Evolutionary conservation across 164 flowering plant species (phyloP).

Genomic region (Kingdonia uniflora): DNA sequence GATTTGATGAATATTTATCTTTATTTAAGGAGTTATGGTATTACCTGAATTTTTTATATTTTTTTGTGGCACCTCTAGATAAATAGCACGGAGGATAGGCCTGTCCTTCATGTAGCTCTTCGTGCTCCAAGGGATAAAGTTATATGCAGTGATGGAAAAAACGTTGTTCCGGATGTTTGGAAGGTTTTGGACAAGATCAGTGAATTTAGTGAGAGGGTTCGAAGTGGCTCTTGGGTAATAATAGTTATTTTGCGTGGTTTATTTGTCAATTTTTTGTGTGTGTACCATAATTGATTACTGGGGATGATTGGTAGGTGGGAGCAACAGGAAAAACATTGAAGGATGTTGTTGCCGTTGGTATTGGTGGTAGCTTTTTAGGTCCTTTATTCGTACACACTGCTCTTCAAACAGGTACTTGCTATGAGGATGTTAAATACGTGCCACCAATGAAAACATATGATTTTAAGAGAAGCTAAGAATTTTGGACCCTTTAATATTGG

Average conservation of each 20-base stretch:
- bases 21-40: neutral
- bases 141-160: constrained; percentile 70
- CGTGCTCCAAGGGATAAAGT: constrained; percentile 77
- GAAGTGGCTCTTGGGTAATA: constrained; percentile 88
- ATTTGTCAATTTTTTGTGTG: constrained; percentile 1
- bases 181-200: constrained; percentile 79
- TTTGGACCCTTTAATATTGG: neutral
- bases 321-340: constrained; percentile 78
- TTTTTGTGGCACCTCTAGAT: constrained; percentile 32
- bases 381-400: constrained; percentile 98
- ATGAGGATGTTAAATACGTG: no score
- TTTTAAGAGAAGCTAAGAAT: no score
- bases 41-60: neutral
- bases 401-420: constrained; percentile 66
- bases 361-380: constrained; percentile 95
- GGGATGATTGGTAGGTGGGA: constrained; percentile 51
- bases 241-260: neutral
- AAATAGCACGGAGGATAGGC: constrained; percentile 81
- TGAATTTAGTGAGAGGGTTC: constrained; percentile 72
- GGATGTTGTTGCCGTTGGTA: constrained; percentile 79
- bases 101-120: constrained; percentile 96
- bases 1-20: neutral
- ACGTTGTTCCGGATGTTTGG: constrained; percentile 97
- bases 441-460: no score
- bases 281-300: neutral